Percentiles rank a stretch among this genome's conserved stretches.
Evolutionary conservation across 2,329 filamentous ascomycete genomes (phyloP).

Genomic region (Colletotrichum spinosum): DNA sequence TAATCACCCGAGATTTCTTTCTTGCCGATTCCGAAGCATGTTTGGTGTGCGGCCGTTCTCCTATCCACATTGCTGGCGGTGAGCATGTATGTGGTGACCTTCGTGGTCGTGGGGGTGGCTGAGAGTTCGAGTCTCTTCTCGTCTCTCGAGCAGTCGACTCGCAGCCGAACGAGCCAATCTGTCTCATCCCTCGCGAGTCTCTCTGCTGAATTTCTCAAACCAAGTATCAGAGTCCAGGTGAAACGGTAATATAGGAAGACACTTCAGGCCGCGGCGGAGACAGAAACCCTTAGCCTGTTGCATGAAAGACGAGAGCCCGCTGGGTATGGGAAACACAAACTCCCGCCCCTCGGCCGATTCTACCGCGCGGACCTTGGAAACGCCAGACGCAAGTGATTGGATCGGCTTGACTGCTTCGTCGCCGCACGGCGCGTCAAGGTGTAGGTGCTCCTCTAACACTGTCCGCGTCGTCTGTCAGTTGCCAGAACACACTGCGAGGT

Average conservation of each 20-base stretch:
- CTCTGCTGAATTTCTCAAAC: neutral
- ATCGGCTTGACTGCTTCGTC: neutral
- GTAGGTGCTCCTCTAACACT: slow-evolving; percentile 3
- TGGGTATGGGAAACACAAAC: neutral
- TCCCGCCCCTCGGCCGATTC: slow-evolving; percentile 24
- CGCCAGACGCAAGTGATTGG: slow-evolving; percentile 19
- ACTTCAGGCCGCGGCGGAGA: slow-evolving; percentile 11
- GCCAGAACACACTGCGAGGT: neutral
- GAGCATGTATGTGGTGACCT: neutral
- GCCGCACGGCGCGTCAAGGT: slow-evolving; percentile 33
- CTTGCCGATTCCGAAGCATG: slow-evolving; percentile 13
- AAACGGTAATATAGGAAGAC: slow-evolving; percentile 14
- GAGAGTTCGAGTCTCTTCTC: slow-evolving; percentile 4
- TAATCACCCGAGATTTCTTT: neutral
- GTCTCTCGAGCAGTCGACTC: neutral
- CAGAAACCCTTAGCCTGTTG: slow-evolving; percentile 1
- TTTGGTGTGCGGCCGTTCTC: slow-evolving; percentile 3
- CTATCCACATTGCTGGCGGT: neutral
- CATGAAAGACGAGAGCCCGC: neutral
- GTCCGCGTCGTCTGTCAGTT: slow-evolving; percentile 14
- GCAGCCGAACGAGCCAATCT: slow-evolving; percentile 10
- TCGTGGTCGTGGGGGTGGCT: slow-evolving; percentile 17
- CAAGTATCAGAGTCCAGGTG: slow-evolving; percentile 33
- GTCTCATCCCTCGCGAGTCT: slow-evolving; percentile 12
- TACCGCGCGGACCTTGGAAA: slow-evolving; percentile 15